These are phyloP conservation scores for Neurospora terricola DNA, from an alignment of 495 filamentous ascomycete species.

Conservation along the genomic window DNA sequence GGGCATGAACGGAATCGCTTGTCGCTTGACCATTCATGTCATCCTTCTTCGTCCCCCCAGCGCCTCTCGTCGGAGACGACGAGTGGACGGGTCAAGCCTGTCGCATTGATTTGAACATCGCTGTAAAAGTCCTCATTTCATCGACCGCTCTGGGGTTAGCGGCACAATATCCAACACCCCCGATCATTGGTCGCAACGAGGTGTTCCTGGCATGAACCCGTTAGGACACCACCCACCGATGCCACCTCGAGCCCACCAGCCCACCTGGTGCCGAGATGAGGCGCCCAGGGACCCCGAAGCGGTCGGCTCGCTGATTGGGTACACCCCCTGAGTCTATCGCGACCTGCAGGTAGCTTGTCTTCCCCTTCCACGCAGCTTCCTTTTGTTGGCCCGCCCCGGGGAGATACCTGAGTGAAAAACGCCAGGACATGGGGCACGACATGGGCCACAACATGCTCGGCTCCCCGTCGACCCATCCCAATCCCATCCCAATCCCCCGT, in stretches of 20 bases:
- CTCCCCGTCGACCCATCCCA: not conserved
- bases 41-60: not conserved
- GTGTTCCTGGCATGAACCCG: conserved; percentile 11
- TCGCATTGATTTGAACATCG: not conserved
- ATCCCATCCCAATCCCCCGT: conserved; percentile 1
- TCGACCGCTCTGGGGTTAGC: conserved; percentile 10
- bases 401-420: conserved; percentile 1
- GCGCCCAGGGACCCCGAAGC: conserved; percentile 4
- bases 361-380: not conserved
- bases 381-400: conserved; percentile 2
- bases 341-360: conserved; percentile 9
- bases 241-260: conserved; percentile 2
- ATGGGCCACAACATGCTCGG: conserved; percentile 4
- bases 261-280: conserved; percentile 17
- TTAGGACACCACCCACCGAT: not conserved
- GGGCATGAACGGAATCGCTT: not conserved
- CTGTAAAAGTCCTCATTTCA: conserved; percentile 9
- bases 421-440: conserved; percentile 7
- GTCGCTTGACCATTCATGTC: not conserved
- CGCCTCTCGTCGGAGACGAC: not conserved
- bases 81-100: not conserved
- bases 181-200: conserved; percentile 7
- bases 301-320: conserved; percentile 9
- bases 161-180: conserved; percentile 3
- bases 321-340: conserved; percentile 6